phyloP scores from a whole-genome alignment of 75 land plant species.

The Selaginella moellendorffii region DNA sequence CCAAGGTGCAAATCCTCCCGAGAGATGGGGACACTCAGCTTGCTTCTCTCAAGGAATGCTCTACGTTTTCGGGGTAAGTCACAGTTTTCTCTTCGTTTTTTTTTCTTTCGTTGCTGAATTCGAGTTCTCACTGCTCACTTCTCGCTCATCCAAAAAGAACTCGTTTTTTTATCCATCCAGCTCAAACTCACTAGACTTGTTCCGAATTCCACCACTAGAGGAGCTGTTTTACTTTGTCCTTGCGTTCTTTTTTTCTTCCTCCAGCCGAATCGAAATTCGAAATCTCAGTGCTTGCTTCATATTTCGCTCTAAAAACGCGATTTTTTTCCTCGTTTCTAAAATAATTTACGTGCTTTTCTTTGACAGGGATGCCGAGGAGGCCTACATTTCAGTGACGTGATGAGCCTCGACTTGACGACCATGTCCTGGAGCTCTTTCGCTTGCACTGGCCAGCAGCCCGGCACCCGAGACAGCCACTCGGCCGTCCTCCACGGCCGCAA shows the following conservation, averaged over 20 bases:
- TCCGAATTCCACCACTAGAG: no score
- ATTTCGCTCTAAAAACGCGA: no score
- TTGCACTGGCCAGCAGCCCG: not conserved
- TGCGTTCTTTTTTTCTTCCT: not conserved
- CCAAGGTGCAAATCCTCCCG: conserved; percentile 6
- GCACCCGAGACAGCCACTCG: conserved; percentile 1
- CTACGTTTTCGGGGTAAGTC: conserved; percentile 5
- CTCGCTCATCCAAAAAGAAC: no score
- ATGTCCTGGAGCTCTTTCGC: conserved; percentile 1
- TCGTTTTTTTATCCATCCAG: no score
- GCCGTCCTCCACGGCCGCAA: not conserved
- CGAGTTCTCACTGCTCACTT: no score
- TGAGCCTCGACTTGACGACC: not conserved
- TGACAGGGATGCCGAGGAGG: conserved; percentile 6
- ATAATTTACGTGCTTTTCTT: no score
- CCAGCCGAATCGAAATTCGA: not conserved
- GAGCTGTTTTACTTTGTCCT: no score
- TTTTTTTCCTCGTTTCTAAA: no score
- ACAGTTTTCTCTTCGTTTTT: not conserved
- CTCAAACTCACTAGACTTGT: no score
- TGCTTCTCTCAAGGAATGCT: not conserved
- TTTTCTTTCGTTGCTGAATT: not conserved
- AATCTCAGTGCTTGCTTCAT: no score
- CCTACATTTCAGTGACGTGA: conserved; percentile 8
- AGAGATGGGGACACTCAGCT: conserved; percentile 10